Conservation (phyloP, 2,329 filamentous ascomycete species). For the Hymenoscyphus linearis region DNA sequence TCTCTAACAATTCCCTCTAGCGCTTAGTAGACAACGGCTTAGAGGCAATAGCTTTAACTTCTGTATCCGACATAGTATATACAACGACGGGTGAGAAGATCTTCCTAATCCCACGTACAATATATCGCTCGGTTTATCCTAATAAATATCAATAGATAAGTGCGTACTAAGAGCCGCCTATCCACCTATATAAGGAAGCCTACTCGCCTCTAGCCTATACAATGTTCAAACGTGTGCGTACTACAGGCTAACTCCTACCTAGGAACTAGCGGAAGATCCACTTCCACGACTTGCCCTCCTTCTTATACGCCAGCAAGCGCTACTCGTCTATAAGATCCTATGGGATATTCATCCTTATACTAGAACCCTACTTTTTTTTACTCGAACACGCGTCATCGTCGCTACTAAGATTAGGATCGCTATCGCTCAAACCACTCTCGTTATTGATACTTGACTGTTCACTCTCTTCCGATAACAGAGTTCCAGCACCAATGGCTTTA, state of each 20-base stretch:
- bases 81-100: conserved; percentile 29
- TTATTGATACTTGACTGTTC: conserved; percentile 14
- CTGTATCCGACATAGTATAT: conserved; percentile 18
- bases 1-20: conserved; percentile 21
- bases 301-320: conserved; percentile 15
- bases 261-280: conserved; percentile 17
- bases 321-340: conserved; percentile 14
- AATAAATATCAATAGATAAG: no score
- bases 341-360: conserved; percentile 11
- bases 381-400: conserved; percentile 8
- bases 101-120: conserved; percentile 25
- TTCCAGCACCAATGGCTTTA: conserved; percentile 16
- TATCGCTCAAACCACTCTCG: neutral
- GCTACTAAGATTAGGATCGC: no score
- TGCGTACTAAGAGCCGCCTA: neutral
- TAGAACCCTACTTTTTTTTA: conserved; percentile 5
- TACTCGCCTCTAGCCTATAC: conserved; percentile 5
- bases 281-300: conserved; percentile 16
- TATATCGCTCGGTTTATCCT: conserved; percentile 26
- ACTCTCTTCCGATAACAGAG: conserved; percentile 9
- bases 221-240: conserved; percentile 15
- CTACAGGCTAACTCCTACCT: neutral
- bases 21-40: conserved; percentile 22
- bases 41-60: conserved; percentile 26
- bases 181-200: conserved; percentile 7